Percentiles rank a stretch among this genome's conserved stretches.
Conservation (phyloP, 768 basidiomycete genomes). For the Pleurotus pulmonarius region DNA sequence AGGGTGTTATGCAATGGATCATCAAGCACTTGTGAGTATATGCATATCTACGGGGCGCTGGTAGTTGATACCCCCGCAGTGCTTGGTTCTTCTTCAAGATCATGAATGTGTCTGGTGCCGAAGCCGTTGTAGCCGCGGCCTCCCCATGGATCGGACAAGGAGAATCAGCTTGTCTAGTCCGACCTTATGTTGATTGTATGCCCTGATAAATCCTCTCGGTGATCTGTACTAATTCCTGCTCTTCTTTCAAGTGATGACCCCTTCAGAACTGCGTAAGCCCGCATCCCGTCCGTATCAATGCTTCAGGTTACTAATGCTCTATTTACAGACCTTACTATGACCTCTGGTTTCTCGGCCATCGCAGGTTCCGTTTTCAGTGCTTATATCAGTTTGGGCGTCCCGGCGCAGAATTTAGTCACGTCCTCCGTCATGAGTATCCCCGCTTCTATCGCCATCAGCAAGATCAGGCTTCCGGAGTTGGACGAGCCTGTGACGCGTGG, state of each 20-base stretch:
- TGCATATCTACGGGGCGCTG: neutral
- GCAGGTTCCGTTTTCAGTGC: slow-evolving; percentile 86
- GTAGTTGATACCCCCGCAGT: slow-evolving; percentile 26
- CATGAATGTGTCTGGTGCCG: slow-evolving; percentile 90
- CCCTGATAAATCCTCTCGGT: slow-evolving; percentile 10
- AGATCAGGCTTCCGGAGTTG: slow-evolving; percentile 78
- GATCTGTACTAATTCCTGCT: slow-evolving; percentile 5
- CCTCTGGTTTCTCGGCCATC: slow-evolving; percentile 91
- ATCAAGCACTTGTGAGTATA: slow-evolving; percentile 73
- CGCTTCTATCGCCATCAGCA: slow-evolving; percentile 89
- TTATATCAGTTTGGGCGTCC: slow-evolving; percentile 77
- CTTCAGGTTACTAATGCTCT: neutral
- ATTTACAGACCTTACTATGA: slow-evolving; percentile 68
- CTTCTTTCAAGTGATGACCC: slow-evolving; percentile 58
- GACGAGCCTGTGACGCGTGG: slow-evolving; percentile 88
- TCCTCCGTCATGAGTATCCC: slow-evolving; percentile 95
- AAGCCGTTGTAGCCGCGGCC: slow-evolving; percentile 88
- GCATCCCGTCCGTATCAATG: neutral
- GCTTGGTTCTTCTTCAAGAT: slow-evolving; percentile 94
- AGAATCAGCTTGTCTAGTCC: slow-evolving; percentile 83
- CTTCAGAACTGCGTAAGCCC: slow-evolving; percentile 68
- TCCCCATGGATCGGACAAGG: slow-evolving; percentile 93
- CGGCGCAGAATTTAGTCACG: slow-evolving; percentile 76
- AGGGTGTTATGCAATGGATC: slow-evolving; percentile 94
- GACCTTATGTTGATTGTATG: slow-evolving; percentile 71